Percentiles rank a stretch among this genome's conserved stretches.
phyloP scores from a whole-genome alignment of 1,284 basidiomycete genomes.

The Cerrena zonata region DNA sequence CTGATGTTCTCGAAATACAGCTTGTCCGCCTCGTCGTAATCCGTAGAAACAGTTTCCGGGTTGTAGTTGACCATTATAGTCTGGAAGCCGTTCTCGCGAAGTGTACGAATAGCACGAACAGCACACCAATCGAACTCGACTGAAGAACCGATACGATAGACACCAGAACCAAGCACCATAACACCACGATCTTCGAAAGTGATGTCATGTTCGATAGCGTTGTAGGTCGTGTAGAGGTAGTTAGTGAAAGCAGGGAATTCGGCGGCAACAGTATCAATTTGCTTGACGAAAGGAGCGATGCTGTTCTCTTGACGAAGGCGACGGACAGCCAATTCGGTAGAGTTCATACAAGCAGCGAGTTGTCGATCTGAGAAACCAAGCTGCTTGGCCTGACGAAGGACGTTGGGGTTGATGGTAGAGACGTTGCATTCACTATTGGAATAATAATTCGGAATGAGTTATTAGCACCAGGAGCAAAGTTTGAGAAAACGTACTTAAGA shows the following conservation, averaged over 20 bases:
- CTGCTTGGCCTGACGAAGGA: conserved; percentile 86
- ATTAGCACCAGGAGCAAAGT: not conserved
- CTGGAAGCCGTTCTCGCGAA: conserved; percentile 89
- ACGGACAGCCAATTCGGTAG: conserved; percentile 86
- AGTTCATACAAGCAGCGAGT: conserved; percentile 74
- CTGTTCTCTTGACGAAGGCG: conserved; percentile 78
- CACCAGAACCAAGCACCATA: conserved; percentile 96
- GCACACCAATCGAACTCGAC: conserved; percentile 99
- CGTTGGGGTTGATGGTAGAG: conserved; percentile 58
- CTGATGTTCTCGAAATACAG: conserved; percentile 99
- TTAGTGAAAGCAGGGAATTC: conserved; percentile 99
- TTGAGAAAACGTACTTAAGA: conserved; percentile 45
- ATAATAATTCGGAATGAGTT: not conserved
- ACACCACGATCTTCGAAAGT: conserved; percentile 86
- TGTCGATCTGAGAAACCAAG: conserved; percentile 94
- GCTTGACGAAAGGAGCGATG: conserved; percentile 92
- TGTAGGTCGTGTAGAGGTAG: conserved; percentile 98
- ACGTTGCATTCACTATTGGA: conserved; percentile 56
- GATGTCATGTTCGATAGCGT: conserved; percentile 89
- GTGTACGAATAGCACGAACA: conserved; percentile 90
- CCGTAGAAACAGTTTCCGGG: conserved; percentile 97
- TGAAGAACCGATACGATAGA: conserved; percentile 96
- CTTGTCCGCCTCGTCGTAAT: conserved; percentile 97
- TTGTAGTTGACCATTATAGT: conserved; percentile 99
- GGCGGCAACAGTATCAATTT: conserved; percentile 97